Evolutionary conservation across 2,329 filamentous ascomycete genomes (phyloP).

Genomic region (Trichoderma gracile): DNA sequence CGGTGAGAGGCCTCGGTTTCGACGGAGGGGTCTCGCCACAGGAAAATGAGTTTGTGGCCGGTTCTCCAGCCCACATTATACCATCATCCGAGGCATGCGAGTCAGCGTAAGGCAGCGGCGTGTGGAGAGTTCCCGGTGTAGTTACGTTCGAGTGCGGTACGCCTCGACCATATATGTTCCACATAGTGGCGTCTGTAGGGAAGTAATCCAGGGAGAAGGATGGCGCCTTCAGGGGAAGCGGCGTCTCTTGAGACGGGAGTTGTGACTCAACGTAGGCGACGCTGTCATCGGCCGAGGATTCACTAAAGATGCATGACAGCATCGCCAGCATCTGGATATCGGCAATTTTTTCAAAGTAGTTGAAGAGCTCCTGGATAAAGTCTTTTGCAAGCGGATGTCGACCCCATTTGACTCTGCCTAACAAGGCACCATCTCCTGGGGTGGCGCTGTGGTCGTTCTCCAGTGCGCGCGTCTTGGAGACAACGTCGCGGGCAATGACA

Average conservation of each 20-base stretch:
- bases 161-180: conserved; percentile 54
- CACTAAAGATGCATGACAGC: conserved; percentile 69
- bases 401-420: conserved; percentile 68
- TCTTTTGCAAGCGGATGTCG: conserved; percentile 62
- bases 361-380: conserved; percentile 64
- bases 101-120: conserved; percentile 55
- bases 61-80: conserved; percentile 53
- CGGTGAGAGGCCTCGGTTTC: conserved; percentile 48
- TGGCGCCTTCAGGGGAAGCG: conserved; percentile 64
- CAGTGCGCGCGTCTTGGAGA: conserved; percentile 41
- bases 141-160: conserved; percentile 56
- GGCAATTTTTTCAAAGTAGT: conserved; percentile 61
- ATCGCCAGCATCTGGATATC: conserved; percentile 72
- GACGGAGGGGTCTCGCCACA: conserved; percentile 63
- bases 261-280: conserved; percentile 59
- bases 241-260: conserved; percentile 60
- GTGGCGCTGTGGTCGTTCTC: conserved; percentile 15
- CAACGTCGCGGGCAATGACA: conserved; percentile 66
- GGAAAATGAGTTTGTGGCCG: conserved; percentile 59
- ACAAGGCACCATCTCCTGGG: conserved; percentile 40
- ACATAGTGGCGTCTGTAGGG: conserved; percentile 57
- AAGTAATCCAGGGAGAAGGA: conserved; percentile 69
- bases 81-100: conserved; percentile 59
- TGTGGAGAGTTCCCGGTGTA: conserved; percentile 59
- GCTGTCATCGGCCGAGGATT: conserved; percentile 56